A percentile compares a stretch with the other conserved stretches of the same genome.
Conservation (phyloP, 2,329 filamentous ascomycete genomes). For the Septoria petroselini region DNA sequence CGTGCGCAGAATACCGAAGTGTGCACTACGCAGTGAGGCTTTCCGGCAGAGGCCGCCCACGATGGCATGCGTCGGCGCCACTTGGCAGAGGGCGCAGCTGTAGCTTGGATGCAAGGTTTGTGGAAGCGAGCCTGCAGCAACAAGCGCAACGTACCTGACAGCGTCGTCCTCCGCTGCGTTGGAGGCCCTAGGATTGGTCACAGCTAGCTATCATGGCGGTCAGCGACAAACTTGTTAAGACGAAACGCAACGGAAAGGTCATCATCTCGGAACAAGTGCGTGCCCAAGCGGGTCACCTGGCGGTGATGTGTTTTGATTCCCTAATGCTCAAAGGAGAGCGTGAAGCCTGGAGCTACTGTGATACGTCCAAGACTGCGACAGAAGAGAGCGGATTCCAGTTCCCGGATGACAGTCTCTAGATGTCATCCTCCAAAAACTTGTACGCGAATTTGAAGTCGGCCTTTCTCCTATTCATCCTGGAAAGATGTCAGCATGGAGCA, state of each 20-base stretch:
- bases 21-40: too few species aligned
- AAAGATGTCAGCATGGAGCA: constrained; percentile 18
- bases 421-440: constrained; percentile 87
- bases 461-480: constrained; percentile 96
- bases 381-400: constrained; percentile 3
- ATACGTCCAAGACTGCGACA: constrained; percentile 48
- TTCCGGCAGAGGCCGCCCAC: neutral
- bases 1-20: too few species aligned
- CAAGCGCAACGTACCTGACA: constrained; percentile 1
- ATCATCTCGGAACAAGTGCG: constrained; percentile 4
- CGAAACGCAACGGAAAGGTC: constrained; percentile 2
- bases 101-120: neutral
- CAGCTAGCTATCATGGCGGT: neutral
- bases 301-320: constrained; percentile 12
- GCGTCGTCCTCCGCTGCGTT: neutral
- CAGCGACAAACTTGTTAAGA: constrained; percentile 1
- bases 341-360: constrained; percentile 24
- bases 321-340: constrained; percentile 14
- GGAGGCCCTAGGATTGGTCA: constrained; percentile 2
- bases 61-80: neutral
- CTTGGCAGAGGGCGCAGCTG: neutral
- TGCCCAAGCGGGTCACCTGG: constrained; percentile 4
- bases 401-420: constrained; percentile 1
- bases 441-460: constrained; percentile 98
- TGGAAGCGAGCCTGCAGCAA: constrained; percentile 4